These are phyloP conservation scores for Exutisphaerella laricina DNA, from an alignment of 2,329 filamentous ascomycete genomes.

Conservation along the genomic window DNA sequence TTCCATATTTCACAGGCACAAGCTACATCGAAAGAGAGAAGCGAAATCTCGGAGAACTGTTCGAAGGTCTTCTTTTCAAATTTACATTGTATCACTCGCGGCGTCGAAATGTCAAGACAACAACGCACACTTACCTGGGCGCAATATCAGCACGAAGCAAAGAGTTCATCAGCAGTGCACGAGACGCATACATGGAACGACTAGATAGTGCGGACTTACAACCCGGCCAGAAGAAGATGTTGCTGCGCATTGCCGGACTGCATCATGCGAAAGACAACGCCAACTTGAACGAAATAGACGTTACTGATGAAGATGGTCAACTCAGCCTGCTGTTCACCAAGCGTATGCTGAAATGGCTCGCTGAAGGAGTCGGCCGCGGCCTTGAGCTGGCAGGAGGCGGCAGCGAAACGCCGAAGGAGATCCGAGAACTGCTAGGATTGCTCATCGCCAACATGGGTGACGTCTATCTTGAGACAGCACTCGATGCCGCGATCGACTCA, in stretches of 20 bases:
- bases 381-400: slow-evolving; percentile 76
- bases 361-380: slow-evolving; percentile 85
- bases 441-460: slow-evolving; percentile 84
- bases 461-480: slow-evolving; percentile 62
- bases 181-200: slow-evolving; percentile 84
- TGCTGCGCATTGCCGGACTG: slow-evolving; percentile 81
- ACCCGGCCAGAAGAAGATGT: slow-evolving; percentile 79
- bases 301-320: slow-evolving; percentile 81
- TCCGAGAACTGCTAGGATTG: slow-evolving; percentile 75
- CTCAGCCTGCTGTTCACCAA: slow-evolving; percentile 85
- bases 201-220: slow-evolving; percentile 86
- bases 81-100: slow-evolving; percentile 92
- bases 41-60: slow-evolving; percentile 68
- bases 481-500: slow-evolving; percentile 66
- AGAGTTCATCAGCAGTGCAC: slow-evolving; percentile 78
- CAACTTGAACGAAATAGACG: slow-evolving; percentile 57
- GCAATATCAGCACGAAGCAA: slow-evolving; percentile 85
- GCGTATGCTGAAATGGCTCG: slow-evolving; percentile 95
- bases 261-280: slow-evolving; percentile 58
- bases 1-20: slow-evolving; percentile 60
- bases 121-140: slow-evolving; percentile 75
- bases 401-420: slow-evolving; percentile 88
- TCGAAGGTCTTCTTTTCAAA: slow-evolving; percentile 90
- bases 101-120: slow-evolving; percentile 70
- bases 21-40: slow-evolving; percentile 63